Base-by-base conservation (phyloP, 805 yeast genomes). In the Pichia scutulata region DNA sequence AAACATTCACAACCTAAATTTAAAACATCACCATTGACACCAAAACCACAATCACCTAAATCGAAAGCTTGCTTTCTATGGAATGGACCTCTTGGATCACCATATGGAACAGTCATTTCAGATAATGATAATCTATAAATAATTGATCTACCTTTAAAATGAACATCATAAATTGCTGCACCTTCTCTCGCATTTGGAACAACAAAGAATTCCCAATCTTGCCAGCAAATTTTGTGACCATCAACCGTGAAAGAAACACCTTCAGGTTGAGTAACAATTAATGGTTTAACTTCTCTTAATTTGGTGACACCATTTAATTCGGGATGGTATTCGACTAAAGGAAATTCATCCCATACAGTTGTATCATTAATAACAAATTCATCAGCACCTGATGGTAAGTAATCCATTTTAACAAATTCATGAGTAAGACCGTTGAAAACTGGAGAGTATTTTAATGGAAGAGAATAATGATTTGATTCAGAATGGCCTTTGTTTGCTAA, bases 61-160 rank as follows among this genome's bases (percentile, higher is more conserved):
- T 86, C 93, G 58, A 86, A 86, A 33, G 93, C 93, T 72, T 84
- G 90, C 71, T 86, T 86, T 76, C 92, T 78, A 70, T 84, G 89
- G 71, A 75, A 82, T 55, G 93, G 93, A 43, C 82, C 81, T 68
- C 92, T 76, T 61, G 90, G 89, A 65, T 86, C 92, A 65, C 88
- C 90, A 63, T 86, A 86, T 33, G 93, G 93, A 55, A 86, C 95
- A 40, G 92, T 85, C 95, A 86, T 86, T 69, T 86, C 95, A 49
- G 86, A 79, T 58, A 85, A 69, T 2, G 89, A 76, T 44, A 84
- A 66, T 70, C 93, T 76, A 75, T 86, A 85, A 62, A 85, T 77
- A 42, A 81, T 70, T 45, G 85, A 82, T 69, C 93, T 80, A 47
- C 90, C 92, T 66, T 84, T 83, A 73, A 84, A 86, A 62, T 71